phyloP scores from a whole-genome alignment of 192 early-diverging fungal species.

The Chytriomyces confervae region DNA sequence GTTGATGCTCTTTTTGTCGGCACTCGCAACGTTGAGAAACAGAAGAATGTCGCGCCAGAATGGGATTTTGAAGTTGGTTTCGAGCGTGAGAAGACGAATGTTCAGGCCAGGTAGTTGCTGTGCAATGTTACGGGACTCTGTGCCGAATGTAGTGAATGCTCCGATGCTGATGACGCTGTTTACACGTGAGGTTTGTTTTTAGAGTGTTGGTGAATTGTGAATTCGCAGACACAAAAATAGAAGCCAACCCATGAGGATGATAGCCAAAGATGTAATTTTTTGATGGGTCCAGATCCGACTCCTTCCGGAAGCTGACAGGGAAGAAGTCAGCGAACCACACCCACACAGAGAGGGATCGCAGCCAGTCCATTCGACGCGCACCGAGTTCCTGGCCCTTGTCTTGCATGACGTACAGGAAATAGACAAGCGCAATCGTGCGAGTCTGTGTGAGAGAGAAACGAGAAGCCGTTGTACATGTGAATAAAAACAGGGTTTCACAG shows the following conservation, averaged over 20 bases:
- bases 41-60: conserved; percentile 86
- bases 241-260: conserved; percentile 75
- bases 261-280: conserved; percentile 92
- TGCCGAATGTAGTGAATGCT: conserved; percentile 81
- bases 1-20: conserved; percentile 77
- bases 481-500: conserved; percentile 41
- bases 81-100: conserved; percentile 79
- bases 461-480: conserved; percentile 47
- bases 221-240: conserved; percentile 4
- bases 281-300: conserved; percentile 79
- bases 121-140: conserved; percentile 79
- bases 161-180: conserved; percentile 83
- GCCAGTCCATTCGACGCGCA: conserved; percentile 62
- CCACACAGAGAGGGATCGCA: conserved; percentile 70
- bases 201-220: background rate
- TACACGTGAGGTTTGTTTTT: too few species aligned
- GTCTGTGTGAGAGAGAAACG: conserved; percentile 46
- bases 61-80: conserved; percentile 82
- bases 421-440: conserved; percentile 57
- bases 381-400: conserved; percentile 83
- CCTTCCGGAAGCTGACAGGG: conserved; percentile 79
- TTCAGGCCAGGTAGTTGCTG: conserved; percentile 79
- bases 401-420: conserved; percentile 76
- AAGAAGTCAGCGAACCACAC: conserved; percentile 81
- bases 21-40: conserved; percentile 74